These are phyloP conservation scores for Lachnellula occidentalis DNA, from an alignment of 2,329 filamentous ascomycete species.

Conservation along the genomic window DNA sequence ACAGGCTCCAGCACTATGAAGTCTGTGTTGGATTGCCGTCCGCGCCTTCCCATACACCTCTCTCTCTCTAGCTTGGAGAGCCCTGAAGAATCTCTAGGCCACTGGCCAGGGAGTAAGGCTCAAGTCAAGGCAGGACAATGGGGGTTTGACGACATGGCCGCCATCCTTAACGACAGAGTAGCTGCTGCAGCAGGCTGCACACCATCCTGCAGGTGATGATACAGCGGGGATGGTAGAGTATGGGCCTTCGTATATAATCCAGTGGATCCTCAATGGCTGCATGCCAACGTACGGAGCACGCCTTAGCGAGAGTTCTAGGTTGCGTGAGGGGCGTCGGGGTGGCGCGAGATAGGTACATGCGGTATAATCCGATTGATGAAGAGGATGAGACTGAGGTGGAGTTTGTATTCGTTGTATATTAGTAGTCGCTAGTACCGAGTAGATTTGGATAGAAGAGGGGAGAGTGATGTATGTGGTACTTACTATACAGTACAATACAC, in stretches of 20 bases:
- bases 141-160: not conserved
- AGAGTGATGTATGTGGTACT: too few species aligned
- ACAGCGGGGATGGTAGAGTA: not conserved
- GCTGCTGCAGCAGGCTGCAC: not conserved
- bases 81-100: not conserved
- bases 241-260: not conserved
- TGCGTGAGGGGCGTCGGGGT: too few species aligned
- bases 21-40: conserved; percentile 2
- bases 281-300: not conserved
- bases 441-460: not conserved
- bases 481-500: too few species aligned
- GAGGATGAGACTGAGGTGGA: not conserved
- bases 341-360: not conserved
- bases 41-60: not conserved
- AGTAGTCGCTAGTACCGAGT: not conserved
- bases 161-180: not conserved
- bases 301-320: not conserved
- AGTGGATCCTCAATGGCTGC: not conserved
- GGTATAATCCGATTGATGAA: not conserved
- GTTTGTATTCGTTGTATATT: too few species aligned
- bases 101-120: not conserved
- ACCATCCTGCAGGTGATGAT: conserved; percentile 6
- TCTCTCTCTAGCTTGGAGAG: too few species aligned
- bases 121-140: not conserved
- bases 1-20: not conserved